phyloP scores from a whole-genome alignment of 805 yeast species.

The Candida parachauliodes region DNA sequence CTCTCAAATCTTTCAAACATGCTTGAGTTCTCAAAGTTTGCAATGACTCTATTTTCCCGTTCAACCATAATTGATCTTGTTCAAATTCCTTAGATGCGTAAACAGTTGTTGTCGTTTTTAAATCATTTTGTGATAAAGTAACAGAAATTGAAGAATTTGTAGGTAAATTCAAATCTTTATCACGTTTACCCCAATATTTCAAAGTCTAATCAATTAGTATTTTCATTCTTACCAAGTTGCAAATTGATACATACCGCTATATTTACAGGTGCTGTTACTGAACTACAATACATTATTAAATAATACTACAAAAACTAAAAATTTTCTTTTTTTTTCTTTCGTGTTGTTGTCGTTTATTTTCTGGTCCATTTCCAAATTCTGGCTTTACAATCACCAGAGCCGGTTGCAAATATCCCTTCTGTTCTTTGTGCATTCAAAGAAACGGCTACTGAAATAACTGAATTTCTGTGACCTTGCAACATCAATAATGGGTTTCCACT shows the following conservation, averaged over 20 bases:
- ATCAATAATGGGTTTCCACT: slow-evolving; percentile 89
- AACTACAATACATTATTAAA: slow-evolving; percentile 49
- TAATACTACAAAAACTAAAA: slow-evolving; percentile 3
- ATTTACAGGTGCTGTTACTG: slow-evolving; percentile 95
- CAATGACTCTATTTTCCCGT: slow-evolving; percentile 77
- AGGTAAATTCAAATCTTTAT: slow-evolving; percentile 81
- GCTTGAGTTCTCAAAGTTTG: slow-evolving; percentile 61
- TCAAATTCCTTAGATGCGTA: slow-evolving; percentile 56
- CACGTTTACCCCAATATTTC: slow-evolving; percentile 99
- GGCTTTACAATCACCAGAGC: slow-evolving; percentile 96
- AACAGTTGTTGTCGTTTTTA: slow-evolving; percentile 89
- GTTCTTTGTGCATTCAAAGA: slow-evolving; percentile 71
- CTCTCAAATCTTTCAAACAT: slow-evolving; percentile 73
- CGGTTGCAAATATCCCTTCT: slow-evolving; percentile 91
- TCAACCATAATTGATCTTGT: slow-evolving; percentile 75
- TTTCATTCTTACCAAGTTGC: neutral
- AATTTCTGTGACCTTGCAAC: slow-evolving; percentile 96
- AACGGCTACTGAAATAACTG: slow-evolving; percentile 92
- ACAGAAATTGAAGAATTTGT: slow-evolving; percentile 96
- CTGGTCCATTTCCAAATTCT: slow-evolving; percentile 90
- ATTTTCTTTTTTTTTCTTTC: neutral
- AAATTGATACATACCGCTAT: slow-evolving; percentile 67
- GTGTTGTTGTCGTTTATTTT: slow-evolving; percentile 16
- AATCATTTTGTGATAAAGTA: slow-evolving; percentile 85
- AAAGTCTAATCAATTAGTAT: slow-evolving; percentile 50